Conservation (phyloP, 2,329 filamentous ascomycete genomes). For the Neonectria neomacrospora region DNA sequence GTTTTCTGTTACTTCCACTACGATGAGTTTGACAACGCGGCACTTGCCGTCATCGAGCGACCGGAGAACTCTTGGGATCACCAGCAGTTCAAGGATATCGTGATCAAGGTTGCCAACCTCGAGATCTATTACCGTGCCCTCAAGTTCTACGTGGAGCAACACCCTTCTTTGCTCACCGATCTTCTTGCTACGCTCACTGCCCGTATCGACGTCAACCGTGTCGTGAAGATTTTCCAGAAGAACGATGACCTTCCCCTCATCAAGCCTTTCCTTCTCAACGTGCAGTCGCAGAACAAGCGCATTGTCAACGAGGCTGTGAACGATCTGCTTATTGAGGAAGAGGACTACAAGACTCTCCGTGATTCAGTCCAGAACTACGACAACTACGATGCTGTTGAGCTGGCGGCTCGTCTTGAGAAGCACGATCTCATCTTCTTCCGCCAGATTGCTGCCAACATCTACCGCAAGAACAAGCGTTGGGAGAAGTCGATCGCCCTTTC, state of each 20-base stretch:
- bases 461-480: conserved; percentile 99
- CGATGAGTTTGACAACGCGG: conserved; percentile 97
- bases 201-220: conserved; percentile 96
- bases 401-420: conserved; percentile 93
- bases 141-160: conserved; percentile 97
- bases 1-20: conserved; percentile 99
- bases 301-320: conserved; percentile 98
- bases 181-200: conserved; percentile 91
- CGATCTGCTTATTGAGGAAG: conserved; percentile 96
- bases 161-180: conserved; percentile 95
- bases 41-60: conserved; percentile 96
- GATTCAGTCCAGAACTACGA: conserved; percentile 99
- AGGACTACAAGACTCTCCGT: conserved; percentile 97
- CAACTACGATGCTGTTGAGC: conserved; percentile 96
- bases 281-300: conserved; percentile 97
- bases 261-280: conserved; percentile 97
- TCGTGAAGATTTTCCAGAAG: conserved; percentile 99
- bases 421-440: conserved; percentile 99
- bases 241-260: conserved; percentile 98
- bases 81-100: conserved; percentile 98
- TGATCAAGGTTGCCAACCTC: conserved; percentile 96
- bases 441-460: conserved; percentile 97
- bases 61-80: conserved; percentile 99
- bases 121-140: conserved; percentile 99
- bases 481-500: conserved; percentile 98